Evolutionary conservation across 2,329 filamentous ascomycete genomes (phyloP).

Genomic region (Penicillium verrucosum): DNA sequence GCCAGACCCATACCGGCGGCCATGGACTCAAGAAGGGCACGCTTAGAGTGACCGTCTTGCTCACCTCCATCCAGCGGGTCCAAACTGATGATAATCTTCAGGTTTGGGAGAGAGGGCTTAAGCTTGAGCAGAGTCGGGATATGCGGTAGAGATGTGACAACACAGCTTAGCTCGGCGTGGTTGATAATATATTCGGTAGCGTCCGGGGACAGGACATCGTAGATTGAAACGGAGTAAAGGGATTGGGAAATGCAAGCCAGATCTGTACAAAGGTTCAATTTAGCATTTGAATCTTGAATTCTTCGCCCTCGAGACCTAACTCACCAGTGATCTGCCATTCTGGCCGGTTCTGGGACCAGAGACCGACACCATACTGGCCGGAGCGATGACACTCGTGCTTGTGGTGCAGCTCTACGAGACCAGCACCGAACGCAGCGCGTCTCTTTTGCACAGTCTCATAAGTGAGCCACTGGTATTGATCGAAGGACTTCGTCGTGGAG

Average conservation of each 20-base stretch:
- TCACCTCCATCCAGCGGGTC: conserved; percentile 82
- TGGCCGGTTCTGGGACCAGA: conserved; percentile 84
- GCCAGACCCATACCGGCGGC: conserved; percentile 70
- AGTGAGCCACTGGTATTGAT: conserved; percentile 77
- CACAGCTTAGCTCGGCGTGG: conserved; percentile 71
- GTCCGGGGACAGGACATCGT: conserved; percentile 90
- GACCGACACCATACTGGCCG: conserved; percentile 67
- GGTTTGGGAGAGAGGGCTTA: conserved; percentile 67
- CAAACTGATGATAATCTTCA: conserved; percentile 85
- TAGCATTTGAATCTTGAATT: background rate
- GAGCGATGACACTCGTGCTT: conserved; percentile 63
- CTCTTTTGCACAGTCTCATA: conserved; percentile 76
- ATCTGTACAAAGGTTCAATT: conserved; percentile 52
- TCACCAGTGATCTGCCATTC: conserved; percentile 82
- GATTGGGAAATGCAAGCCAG: conserved; percentile 82
- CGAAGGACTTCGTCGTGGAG: conserved; percentile 66
- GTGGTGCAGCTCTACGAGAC: conserved; percentile 77
- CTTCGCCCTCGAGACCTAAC: conserved; percentile 16
- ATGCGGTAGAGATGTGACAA: conserved; percentile 76
- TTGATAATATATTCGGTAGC: conserved; percentile 95
- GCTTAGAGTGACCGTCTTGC: conserved; percentile 72
- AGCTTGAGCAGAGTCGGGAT: conserved; percentile 79
- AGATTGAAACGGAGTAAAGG: conserved; percentile 87
- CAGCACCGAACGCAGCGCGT: conserved; percentile 79
- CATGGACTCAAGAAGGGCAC: conserved; percentile 69